Conservation (phyloP, 257 asterid species). For the Solanum etuberosum region DNA sequence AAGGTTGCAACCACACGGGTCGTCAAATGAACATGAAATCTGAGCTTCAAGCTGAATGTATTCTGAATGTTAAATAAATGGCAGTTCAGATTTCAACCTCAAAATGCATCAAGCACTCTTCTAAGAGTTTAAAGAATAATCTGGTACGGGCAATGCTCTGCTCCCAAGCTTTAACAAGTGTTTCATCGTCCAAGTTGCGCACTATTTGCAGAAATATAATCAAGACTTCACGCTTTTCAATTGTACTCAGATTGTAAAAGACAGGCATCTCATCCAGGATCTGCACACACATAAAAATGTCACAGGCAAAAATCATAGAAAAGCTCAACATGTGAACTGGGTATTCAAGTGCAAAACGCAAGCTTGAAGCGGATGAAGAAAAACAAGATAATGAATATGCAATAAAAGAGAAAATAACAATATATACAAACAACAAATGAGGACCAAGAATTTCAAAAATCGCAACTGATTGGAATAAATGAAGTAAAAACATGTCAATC, state of each 20-base stretch:
- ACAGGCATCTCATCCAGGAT: conserved; percentile 99
- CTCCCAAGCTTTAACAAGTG: conserved; percentile 98
- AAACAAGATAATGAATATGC: background rate
- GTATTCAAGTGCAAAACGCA: background rate
- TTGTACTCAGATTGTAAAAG: conserved; percentile 84
- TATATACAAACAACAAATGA: background rate
- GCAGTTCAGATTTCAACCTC: conserved; percentile 43
- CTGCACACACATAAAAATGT: conserved; percentile 34
- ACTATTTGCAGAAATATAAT: conserved; percentile 69
- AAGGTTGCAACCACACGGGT: background rate
- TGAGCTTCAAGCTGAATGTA: background rate
- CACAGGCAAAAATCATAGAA: background rate
- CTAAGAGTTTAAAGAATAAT: conserved; percentile 93
- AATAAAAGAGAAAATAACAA: background rate
- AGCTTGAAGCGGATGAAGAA: background rate
- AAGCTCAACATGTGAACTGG: background rate
- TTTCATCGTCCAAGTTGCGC: conserved; percentile 89
- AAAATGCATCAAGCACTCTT: conserved; percentile 84
- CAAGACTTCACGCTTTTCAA: conserved; percentile 90
- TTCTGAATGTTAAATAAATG: background rate
- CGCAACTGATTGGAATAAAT: background rate
- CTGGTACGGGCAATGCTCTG: conserved; percentile 99
- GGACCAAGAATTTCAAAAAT: background rate
- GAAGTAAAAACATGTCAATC: background rate
- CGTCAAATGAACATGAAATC: background rate